phyloP scores from a whole-genome alignment of 768 basidiomycete genomes.

The Russula foetens region DNA sequence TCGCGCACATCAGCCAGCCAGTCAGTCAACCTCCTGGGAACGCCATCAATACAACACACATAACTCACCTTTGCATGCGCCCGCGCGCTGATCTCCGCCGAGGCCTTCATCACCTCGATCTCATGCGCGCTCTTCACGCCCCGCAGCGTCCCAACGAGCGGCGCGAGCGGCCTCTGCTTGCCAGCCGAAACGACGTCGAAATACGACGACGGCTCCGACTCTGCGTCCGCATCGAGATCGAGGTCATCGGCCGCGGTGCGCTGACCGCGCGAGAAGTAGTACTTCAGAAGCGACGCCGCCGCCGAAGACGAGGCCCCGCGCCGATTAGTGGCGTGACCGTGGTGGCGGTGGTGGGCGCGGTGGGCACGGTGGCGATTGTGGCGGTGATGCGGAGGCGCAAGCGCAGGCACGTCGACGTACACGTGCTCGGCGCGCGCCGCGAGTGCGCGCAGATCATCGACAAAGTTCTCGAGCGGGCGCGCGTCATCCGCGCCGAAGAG shows the following conservation, averaged over 20 bases:
- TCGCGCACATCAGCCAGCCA: background rate
- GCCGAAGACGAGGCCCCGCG: constrained; percentile 8
- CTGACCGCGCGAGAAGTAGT: constrained; percentile 20
- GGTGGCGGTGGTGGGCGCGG: background rate
- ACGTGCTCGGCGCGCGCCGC: constrained; percentile 38
- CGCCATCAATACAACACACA: background rate
- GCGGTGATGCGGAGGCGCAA: no score
- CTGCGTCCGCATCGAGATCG: constrained; percentile 30
- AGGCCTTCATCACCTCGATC: constrained; percentile 67
- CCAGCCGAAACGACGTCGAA: constrained; percentile 44
- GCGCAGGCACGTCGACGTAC: constrained; percentile 34
- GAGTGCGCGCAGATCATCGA: constrained; percentile 49
- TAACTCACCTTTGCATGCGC: constrained; percentile 71
- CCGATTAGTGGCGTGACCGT: background rate
- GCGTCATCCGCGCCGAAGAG: constrained; percentile 79
- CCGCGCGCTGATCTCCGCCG: constrained; percentile 80
- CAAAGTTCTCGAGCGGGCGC: constrained; percentile 45
- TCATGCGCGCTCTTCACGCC: constrained; percentile 76
- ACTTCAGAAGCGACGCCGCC: no score
- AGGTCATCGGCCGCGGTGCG: constrained; percentile 21
- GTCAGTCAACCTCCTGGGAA: no score
- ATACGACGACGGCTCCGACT: constrained; percentile 27
- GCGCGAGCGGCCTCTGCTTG: constrained; percentile 46
- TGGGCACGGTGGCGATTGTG: no score
- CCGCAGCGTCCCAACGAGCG: constrained; percentile 63